Evolutionary conservation across 2,329 filamentous ascomycete species (phyloP).

Genomic region (Penicillium freii): DNA sequence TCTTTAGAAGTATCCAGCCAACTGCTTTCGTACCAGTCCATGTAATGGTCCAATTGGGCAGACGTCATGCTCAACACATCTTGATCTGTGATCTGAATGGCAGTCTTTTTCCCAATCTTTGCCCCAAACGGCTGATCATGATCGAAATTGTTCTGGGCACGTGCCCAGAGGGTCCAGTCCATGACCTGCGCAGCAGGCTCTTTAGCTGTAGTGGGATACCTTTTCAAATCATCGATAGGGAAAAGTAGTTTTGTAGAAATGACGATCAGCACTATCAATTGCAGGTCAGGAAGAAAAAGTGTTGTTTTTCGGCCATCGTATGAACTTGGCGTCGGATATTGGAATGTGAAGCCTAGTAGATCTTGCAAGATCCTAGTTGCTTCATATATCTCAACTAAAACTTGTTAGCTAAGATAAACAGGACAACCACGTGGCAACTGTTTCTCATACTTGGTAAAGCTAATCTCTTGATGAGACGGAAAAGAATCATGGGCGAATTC

Average conservation of each 20-base stretch:
- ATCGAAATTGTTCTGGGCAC: conserved; percentile 46
- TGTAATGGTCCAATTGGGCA: conserved; percentile 67
- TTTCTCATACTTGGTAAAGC: conserved; percentile 65
- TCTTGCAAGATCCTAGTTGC: conserved; percentile 58
- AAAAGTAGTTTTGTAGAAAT: conserved; percentile 76
- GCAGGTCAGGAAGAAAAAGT: conserved; percentile 68
- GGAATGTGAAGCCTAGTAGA: conserved; percentile 59
- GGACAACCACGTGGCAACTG: not conserved
- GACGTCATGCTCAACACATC: conserved; percentile 63
- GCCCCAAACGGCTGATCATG: conserved; percentile 31
- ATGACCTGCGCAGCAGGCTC: conserved; percentile 62
- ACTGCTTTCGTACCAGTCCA: conserved; percentile 74
- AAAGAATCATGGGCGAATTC: conserved; percentile 66
- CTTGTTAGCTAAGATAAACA: conserved; percentile 12
- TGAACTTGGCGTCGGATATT: conserved; percentile 42
- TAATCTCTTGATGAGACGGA: conserved; percentile 68
- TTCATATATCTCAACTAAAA: conserved; percentile 43
- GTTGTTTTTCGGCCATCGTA: conserved; percentile 35
- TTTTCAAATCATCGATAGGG: conserved; percentile 63
- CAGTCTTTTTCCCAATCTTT: conserved; percentile 46
- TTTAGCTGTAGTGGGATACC: conserved; percentile 50
- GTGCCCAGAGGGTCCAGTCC: conserved; percentile 71
- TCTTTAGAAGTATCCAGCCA: conserved; percentile 46
- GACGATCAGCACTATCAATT: conserved; percentile 68
- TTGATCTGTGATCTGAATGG: conserved; percentile 57